Evolutionary conservation across 306 rosid genomes (phyloP), one percentile per base, ranked within the genome.

Genomic region (Citrullus colocynthis): DNA sequence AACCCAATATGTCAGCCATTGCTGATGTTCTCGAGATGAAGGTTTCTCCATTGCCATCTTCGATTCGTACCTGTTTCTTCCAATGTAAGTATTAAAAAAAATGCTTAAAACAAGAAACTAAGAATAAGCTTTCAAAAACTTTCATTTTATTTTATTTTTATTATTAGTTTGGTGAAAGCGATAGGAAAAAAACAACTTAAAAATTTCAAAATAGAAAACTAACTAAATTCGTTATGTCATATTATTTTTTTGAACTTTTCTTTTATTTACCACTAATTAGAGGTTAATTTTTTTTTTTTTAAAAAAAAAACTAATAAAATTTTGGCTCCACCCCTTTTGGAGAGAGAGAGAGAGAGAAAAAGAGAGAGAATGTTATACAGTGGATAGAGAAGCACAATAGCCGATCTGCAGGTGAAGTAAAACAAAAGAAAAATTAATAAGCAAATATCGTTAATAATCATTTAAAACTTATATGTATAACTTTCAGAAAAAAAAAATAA

Each of bases 1-100:
- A 77, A 96, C 80, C 99, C 99, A 96, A 72, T 91, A 92, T 2
- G 99, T 93, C 54, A 96, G 90, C 99, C 97, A 92, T 41, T 96
- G 98, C 64, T 91, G 99, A 63, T 92, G 97, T 66, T 96, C 97
- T 54, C 88, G 84, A 9, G 91, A 81, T 62, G 97, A 83, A 80
- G 97, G 90, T 70, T 88, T 96, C 83, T 91, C 98, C 20, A 96
- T 91, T 9, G 98, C 97, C 75, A 6, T 16, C 21, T 18, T 60
- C 28, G 24, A n/a, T 41, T 16, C 75, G 24, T 70, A 74, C 32
- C 78, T 54, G 78, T 51, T 74, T 41, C 5, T 17, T 5, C 16
- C 48, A 15, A 54, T 18, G 32, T 18, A 1, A 74, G 48, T 24
- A 28, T 1, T 1, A 30, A 20, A 6, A 69, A 9, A 45, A n/a